Evolutionary conservation across 192 early-diverging fungal genomes (phyloP).

Genomic region (Funneliformis geosporum): DNA sequence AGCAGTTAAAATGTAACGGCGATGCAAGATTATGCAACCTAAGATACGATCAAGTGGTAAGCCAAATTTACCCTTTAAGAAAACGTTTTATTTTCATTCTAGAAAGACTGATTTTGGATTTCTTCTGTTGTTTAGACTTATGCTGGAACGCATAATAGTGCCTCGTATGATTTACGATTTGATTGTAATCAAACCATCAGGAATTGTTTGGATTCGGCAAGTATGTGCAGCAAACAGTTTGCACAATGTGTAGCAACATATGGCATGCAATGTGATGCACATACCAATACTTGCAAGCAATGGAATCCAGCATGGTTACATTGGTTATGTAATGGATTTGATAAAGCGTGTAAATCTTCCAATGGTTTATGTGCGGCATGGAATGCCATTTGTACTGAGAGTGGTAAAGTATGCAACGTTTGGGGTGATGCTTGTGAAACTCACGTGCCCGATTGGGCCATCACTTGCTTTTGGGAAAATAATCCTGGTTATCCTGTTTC

Average conservation of each 20-base stretch:
- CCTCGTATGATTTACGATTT: conserved; percentile 38
- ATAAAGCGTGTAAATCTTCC: conserved; percentile 35
- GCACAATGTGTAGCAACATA: conserved; percentile 36
- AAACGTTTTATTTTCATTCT: background rate
- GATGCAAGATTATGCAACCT: conserved; percentile 42
- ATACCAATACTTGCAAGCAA: conserved; percentile 35
- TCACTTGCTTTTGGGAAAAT: conserved; percentile 47
- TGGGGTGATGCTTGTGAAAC: conserved; percentile 37
- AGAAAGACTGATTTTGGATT: background rate
- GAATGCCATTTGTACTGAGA: conserved; percentile 39
- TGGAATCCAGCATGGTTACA: conserved; percentile 36
- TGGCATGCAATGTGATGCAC: conserved; percentile 35
- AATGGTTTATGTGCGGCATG: conserved; percentile 42
- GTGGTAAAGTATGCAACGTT: conserved; percentile 35
- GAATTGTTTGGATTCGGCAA: conserved; percentile 38
- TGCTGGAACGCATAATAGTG: conserved; percentile 48
- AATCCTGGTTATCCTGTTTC: conserved; percentile 37
- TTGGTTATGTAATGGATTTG: conserved; percentile 40
- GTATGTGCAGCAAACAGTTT: conserved; percentile 34
- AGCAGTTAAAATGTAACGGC: conserved; percentile 40
- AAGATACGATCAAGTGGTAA: conserved; percentile 49
- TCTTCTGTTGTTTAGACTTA: conserved; percentile 38
- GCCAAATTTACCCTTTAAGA: background rate
- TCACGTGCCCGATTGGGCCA: conserved; percentile 34
- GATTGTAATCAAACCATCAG: conserved; percentile 36